Evolutionary conservation across 1,284 basidiomycete species (phyloP), one percentile per base, ranked within the genome.

Genomic region (Malassezia sympodialis): DNA sequence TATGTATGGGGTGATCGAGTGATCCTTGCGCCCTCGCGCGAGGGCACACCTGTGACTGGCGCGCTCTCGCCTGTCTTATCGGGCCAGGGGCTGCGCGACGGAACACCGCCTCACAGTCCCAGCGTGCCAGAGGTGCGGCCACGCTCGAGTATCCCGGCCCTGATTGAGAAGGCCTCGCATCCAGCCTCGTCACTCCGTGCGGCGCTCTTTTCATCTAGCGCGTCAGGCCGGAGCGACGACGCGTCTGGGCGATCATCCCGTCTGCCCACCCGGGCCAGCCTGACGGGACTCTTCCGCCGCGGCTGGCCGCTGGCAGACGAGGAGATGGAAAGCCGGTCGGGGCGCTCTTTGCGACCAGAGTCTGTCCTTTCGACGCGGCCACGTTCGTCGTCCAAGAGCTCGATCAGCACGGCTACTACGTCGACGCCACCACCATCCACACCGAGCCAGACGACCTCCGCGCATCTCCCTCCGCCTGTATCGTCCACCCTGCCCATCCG

Each of bases 111-210:
- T 11, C 14, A 42, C 42, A 21, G 31, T 26, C 23, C 14, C 23
- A 2, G 31, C 32, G 4, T n/a, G 10, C 32, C 32, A 15, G 61
- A 63, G 23, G 57, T 53, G 17, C 62, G 61, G 39, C 51, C 67
- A 21, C 60, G 69, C 11, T 61, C 65, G 0, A 66, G 63, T 10
- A 49, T 73, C 14, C 68, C 69, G 2, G 59, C 63, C 12, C 60
- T 69, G 14, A 32, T 70, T 4, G 70, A 69, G 24, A 69, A 64
- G 51, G 68, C 68, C 0, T 59, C 66, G 4, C 62, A 66, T 52
- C 67, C 70, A 2, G 69, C 63, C 26, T 60, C 62, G 8, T 60
- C 63, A 8, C 32, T 72, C n/a, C 62, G 67, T 8, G 61, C 63
- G 15, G 67, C 66, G 2, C 59, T 71, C 10, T 50, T 43, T 30